phyloP scores from a whole-genome alignment of 805 yeast species.

The Starmera quercuum region DNA sequence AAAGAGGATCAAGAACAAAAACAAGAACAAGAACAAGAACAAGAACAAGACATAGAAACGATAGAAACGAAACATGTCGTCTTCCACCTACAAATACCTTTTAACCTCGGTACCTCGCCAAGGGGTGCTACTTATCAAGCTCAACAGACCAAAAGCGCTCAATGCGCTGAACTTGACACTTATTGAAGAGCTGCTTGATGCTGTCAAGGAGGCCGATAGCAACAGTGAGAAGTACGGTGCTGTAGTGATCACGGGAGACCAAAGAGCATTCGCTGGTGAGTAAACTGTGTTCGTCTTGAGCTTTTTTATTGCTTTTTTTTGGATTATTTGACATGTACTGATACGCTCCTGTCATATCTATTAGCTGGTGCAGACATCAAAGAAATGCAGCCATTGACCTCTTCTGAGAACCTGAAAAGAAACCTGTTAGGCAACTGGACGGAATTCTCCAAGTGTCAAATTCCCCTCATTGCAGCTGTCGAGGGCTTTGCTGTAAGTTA shows the following conservation, averaged over 20 bases:
- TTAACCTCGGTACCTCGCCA: constrained; percentile 11
- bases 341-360: too few species aligned
- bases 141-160: constrained; percentile 21
- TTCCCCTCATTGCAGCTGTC: constrained; percentile 49
- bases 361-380: constrained; percentile 49
- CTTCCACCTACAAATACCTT: constrained; percentile 14
- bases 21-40: too few species aligned
- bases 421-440: constrained; percentile 34
- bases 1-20: too few species aligned
- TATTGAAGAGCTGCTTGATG: constrained; percentile 14
- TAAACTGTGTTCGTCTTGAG: too few species aligned
- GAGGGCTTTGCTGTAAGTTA: constrained; percentile 37
- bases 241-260: constrained; percentile 38
- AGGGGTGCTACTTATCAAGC: constrained; percentile 17
- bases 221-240: constrained; percentile 33
- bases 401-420: constrained; percentile 26
- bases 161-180: constrained; percentile 16
- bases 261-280: constrained; percentile 35
- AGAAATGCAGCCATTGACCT: constrained; percentile 34
- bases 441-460: constrained; percentile 26
- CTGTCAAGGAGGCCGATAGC: constrained; percentile 12
- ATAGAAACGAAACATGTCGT: too few species aligned
- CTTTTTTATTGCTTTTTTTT: too few species aligned
- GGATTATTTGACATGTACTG: neutral
- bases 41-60: too few species aligned